Evolutionary conservation across 1,139 yeast genomes (phyloP).

Genomic region (Scheffersomyces parashehatae): DNA sequence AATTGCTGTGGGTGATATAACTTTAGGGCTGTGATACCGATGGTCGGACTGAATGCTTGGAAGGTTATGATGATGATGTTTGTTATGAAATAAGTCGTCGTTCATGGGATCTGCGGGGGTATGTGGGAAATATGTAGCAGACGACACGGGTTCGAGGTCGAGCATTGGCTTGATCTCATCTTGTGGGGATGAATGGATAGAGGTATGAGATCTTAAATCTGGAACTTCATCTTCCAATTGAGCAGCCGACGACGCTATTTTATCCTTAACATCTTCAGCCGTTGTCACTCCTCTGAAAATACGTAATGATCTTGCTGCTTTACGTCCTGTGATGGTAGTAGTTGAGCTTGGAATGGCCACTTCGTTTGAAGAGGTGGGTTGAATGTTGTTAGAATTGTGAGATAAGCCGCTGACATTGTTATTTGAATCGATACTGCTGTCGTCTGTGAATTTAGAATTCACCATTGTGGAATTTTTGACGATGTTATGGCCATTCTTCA

Average conservation of each 20-base stretch:
- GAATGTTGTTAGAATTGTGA: too few relatives aligned
- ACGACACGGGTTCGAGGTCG: constrained; percentile 53
- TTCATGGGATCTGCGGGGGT: constrained; percentile 30
- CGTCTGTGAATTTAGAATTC: too few relatives aligned
- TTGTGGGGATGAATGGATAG: neutral
- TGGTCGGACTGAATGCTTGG: neutral
- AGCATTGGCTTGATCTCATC: neutral
- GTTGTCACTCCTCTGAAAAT: constrained; percentile 30
- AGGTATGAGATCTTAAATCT: neutral
- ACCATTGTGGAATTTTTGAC: too few relatives aligned
- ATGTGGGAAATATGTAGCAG: constrained; percentile 71
- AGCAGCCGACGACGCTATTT: neutral
- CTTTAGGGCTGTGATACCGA: neutral
- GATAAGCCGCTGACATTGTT: too few relatives aligned
- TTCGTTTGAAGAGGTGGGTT: too few relatives aligned
- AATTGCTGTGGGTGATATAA: neutral
- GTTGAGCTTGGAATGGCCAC: neutral
- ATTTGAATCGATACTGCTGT: too few relatives aligned
- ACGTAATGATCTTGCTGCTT: constrained; percentile 41
- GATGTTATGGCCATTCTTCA: too few relatives aligned
- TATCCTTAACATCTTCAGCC: neutral
- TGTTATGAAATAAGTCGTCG: neutral
- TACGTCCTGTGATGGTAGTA: constrained; percentile 30
- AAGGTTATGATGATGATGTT: neutral
- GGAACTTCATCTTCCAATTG: constrained; percentile 7